Evolutionary conservation across 208 protist species (phyloP), one percentile per base, ranked within the genome.

Genomic region (Spongospora subterranea): DNA sequence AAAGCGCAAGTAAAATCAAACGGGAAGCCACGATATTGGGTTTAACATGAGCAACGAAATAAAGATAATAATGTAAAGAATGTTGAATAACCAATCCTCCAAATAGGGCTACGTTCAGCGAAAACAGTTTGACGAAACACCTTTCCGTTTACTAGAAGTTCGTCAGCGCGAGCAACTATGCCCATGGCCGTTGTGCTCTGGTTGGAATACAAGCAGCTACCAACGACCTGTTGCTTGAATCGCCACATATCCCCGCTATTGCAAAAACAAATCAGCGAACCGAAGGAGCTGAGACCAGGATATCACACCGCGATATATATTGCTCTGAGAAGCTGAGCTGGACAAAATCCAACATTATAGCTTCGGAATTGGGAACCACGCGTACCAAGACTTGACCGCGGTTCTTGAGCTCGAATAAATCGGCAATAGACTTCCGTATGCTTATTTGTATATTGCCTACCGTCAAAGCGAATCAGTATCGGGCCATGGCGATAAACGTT

Each of bases 181-280:
- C 92, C 93, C 0, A 77, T 71, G 32, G 89, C 88, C 0, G 90
- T 89, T n/a, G 93, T 76, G 39, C 90, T 82, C 76, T 95, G 93
- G 0, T 60, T 77, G 0, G 92, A 53, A 88, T 95, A 96, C 0
- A 95, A 88, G 65, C 91, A 93, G n/a, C 88, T 82, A 0, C 91
- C 91, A 20, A 92, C 89, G 6, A 96, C 82, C 0, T 20, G 60
- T 17, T 90, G 60, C 71, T 95, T 95, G 11, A 96, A 46, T 32
- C 94, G 89, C 95, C 95, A 96, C 95, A 96, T 96, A 89, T 96
- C 95, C 35, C 89, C 91, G 0, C 95, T 60, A 60, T 29, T n/a
- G n/a, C n/a, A n/a, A n/a, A n/a, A n/a, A n/a, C n/a, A 60, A 60
- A 6, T 24, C 50, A 29, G 24, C 6, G 24, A 60, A 60, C 50